Evolutionary conservation across 257 asterid species (phyloP).

Genomic region (Fraxinus quadrangulata): DNA sequence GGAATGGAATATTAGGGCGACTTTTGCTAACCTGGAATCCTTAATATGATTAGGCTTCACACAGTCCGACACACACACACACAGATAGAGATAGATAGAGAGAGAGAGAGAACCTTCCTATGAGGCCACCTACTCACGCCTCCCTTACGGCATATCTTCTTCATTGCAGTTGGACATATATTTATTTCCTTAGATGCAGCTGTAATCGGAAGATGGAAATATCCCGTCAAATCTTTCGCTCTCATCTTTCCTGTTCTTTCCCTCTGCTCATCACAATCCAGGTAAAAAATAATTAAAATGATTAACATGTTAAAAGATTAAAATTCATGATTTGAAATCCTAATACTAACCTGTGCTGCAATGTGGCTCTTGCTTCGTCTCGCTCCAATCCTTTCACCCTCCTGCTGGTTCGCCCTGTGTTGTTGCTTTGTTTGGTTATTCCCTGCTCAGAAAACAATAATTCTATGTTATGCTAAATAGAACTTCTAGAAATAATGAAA

Average conservation of each 20-base stretch:
- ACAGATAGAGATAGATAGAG: not conserved
- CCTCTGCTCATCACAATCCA: constrained; percentile 48
- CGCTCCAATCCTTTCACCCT: constrained; percentile 26
- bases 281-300: not conserved
- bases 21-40: not conserved
- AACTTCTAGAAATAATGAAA: not conserved
- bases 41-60: not conserved
- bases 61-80: not conserved
- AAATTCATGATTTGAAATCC: not conserved
- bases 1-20: too few species aligned
- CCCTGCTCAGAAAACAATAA: not conserved
- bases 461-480: not conserved
- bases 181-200: constrained; percentile 46
- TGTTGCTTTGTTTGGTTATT: constrained; percentile 20
- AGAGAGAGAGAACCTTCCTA: constrained; percentile 48
- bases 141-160: constrained; percentile 60
- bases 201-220: constrained; percentile 53
- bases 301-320: not conserved
- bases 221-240: constrained; percentile 43
- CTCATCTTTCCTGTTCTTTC: constrained; percentile 58
- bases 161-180: constrained; percentile 63
- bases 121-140: constrained; percentile 69
- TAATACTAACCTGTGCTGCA: constrained; percentile 51
- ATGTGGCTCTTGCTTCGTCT: constrained; percentile 32
- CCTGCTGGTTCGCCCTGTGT: constrained; percentile 12